These are phyloP conservation scores for Paramecium octaurelia DNA, from an alignment of 73 alveolate species.

Conservation along the genomic window DNA sequence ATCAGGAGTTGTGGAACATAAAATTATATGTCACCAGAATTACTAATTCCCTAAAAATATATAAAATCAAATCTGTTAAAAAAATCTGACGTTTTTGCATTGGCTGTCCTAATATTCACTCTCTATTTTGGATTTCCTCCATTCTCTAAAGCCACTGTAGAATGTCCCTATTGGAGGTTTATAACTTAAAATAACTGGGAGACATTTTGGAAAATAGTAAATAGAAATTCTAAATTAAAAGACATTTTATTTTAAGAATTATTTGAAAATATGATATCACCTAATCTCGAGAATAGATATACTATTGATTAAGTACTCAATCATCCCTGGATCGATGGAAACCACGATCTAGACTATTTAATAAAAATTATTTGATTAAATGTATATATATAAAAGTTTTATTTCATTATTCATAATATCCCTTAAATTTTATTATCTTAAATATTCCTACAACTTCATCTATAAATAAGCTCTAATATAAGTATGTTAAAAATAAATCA, in stretches of 20 bases:
- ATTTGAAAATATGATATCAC: not conserved
- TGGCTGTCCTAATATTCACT: constrained; percentile 42
- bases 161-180: constrained; percentile 30
- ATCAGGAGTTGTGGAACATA: not conserved
- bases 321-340: constrained; percentile 23
- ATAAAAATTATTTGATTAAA: not conserved
- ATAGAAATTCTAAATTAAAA: not conserved
- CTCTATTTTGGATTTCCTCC: constrained; percentile 52
- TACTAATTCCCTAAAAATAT: not conserved
- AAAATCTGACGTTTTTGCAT: constrained; percentile 35
- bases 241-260: not conserved
- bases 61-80: not conserved
- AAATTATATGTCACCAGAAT: not conserved
- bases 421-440: not conserved
- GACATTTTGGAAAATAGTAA: constrained; percentile 13
- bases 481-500: not conserved
- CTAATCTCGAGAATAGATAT: not conserved
- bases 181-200: not conserved
- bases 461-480: not conserved
- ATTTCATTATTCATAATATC: not conserved
- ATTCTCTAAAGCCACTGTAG: not conserved
- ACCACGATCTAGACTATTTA: not conserved
- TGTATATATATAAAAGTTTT: not conserved
- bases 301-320: not conserved
- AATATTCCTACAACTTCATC: not conserved